Evolutionary conservation across 202 grass and related monocot genomes (phyloP).

Genomic region (Digitaria exilis): DNA sequence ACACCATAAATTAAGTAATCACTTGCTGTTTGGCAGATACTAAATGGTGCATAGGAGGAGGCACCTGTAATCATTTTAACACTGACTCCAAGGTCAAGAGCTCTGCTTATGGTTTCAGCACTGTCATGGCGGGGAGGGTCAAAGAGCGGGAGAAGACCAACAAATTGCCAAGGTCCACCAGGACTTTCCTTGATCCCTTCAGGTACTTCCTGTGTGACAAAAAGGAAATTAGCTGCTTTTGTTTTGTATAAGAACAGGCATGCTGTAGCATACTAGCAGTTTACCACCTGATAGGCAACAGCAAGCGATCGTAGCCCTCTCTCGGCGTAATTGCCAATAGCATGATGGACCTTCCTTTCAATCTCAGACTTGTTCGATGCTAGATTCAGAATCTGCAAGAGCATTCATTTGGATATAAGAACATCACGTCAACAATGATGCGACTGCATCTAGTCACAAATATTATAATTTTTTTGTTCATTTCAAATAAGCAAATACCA

Average conservation of each 20-base stretch:
- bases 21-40: constrained; percentile 10
- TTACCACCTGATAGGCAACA: constrained; percentile 63
- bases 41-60: constrained; percentile 23
- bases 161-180: constrained; percentile 68
- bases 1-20: constrained; percentile 27
- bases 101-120: constrained; percentile 69
- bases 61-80: constrained; percentile 87
- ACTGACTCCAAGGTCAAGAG: constrained; percentile 77
- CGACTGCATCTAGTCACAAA: constrained; percentile 27
- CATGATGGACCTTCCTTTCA: constrained; percentile 57
- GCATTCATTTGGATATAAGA: constrained; percentile 27
- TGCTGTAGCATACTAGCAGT: constrained; percentile 10
- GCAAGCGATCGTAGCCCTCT: constrained; percentile 67
- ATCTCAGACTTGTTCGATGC: constrained; percentile 58
- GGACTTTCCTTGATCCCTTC: constrained; percentile 65
- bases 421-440: background rate
- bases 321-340: constrained; percentile 57
- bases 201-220: constrained; percentile 65
- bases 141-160: constrained; percentile 77
- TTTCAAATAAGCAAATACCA: constrained; percentile 19
- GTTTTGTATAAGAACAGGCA: constrained; percentile 16
- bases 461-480: background rate
- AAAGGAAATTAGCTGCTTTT: constrained; percentile 38
- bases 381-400: constrained; percentile 60
- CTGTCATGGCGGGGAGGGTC: constrained; percentile 80